phyloP scores from a whole-genome alignment of 2,329 filamentous ascomycete species.

The Boeremia exigua region DNA sequence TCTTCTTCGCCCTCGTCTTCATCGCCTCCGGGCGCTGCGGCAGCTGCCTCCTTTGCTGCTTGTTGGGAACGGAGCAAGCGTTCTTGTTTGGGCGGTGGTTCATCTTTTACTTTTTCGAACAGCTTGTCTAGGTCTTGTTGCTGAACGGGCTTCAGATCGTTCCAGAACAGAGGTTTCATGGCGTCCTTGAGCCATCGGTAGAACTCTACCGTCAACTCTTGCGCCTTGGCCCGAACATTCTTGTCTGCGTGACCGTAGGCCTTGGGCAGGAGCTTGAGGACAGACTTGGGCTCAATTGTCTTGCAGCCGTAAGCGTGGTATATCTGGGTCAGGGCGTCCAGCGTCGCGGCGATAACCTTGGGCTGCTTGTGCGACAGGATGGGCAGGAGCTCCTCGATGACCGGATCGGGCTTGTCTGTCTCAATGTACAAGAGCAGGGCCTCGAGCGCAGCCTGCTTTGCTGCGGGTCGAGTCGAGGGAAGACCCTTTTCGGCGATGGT shows the following conservation, averaged over 20 bases:
- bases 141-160: slow-evolving; percentile 91
- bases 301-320: slow-evolving; percentile 96
- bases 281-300: slow-evolving; percentile 88
- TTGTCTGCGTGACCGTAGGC: slow-evolving; percentile 97
- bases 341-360: slow-evolving; percentile 79
- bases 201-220: slow-evolving; percentile 88
- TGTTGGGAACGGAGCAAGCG: slow-evolving; percentile 88
- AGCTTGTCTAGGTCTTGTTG: slow-evolving; percentile 92
- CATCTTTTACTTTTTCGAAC: slow-evolving; percentile 91
- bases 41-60: slow-evolving; percentile 76
- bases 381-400: slow-evolving; percentile 89
- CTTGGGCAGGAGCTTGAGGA: slow-evolving; percentile 86
- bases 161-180: slow-evolving; percentile 98
- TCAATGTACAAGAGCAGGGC: slow-evolving; percentile 89
- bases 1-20: slow-evolving; percentile 59
- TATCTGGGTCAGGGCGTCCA: slow-evolving; percentile 79
- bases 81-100: slow-evolving; percentile 87
- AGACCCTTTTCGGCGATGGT: slow-evolving; percentile 92
- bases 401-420: slow-evolving; percentile 80
- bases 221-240: slow-evolving; percentile 93
- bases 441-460: slow-evolving; percentile 86
- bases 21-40: slow-evolving; percentile 62
- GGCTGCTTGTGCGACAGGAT: slow-evolving; percentile 86
- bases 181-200: slow-evolving; percentile 97
- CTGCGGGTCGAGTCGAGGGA: slow-evolving; percentile 83